Percentiles rank a stretch among this genome's conserved stretches.
Evolutionary conservation across 176 grass and related monocot genomes (phyloP).

Genomic region (Rhynchospora breviuscula): DNA sequence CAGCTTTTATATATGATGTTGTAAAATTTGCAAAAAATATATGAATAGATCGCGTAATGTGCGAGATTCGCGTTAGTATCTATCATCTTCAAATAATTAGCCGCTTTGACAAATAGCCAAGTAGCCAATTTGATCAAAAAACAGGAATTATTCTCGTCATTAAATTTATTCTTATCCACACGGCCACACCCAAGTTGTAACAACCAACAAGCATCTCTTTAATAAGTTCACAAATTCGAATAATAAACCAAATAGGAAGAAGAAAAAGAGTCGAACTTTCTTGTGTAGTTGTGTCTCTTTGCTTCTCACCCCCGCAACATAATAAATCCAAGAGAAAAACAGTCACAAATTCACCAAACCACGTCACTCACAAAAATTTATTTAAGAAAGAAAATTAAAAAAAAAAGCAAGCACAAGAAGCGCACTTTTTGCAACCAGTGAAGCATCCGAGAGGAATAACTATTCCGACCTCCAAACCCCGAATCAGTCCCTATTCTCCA

Average conservation of each 20-base stretch:
- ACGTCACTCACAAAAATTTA: background rate
- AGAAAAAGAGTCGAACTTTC: background rate
- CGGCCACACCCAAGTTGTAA: background rate
- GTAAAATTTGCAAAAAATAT: too few relatives aligned
- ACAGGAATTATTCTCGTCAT: background rate
- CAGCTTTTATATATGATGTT: too few relatives aligned
- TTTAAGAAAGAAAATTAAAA: slow-evolving; percentile 1
- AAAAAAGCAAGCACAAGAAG: slow-evolving; percentile 17
- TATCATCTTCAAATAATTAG: background rate
- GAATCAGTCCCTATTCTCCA: slow-evolving; percentile 27
- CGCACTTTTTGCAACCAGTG: slow-evolving; percentile 31
- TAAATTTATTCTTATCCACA: background rate
- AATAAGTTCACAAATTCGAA: background rate
- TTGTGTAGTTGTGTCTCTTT: background rate
- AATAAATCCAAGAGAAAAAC: background rate
- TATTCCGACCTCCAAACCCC: background rate
- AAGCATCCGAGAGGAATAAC: slow-evolving; percentile 24
- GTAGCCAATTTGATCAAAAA: background rate
- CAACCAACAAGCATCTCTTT: background rate
- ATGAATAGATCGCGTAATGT: too few relatives aligned
- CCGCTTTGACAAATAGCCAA: background rate
- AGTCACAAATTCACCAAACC: background rate
- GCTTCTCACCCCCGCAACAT: slow-evolving; percentile 8
- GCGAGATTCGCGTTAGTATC: too few relatives aligned
- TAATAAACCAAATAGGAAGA: background rate